phyloP scores from a whole-genome alignment of 495 filamentous ascomycete species.

The Hamigera avellanea region DNA sequence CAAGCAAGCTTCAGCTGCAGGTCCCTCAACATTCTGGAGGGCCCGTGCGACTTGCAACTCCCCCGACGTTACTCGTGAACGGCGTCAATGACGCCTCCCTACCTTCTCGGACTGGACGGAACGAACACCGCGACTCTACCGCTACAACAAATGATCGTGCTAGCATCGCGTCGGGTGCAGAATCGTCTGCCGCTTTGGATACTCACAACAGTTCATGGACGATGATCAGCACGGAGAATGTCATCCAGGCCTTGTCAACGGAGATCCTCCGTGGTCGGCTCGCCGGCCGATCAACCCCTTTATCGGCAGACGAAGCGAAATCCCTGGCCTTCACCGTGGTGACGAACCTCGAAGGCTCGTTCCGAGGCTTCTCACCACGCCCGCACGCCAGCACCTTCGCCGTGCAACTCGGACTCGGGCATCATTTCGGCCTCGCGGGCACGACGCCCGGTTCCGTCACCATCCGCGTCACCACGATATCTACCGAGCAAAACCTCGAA shows the following conservation, averaged over 20 bases:
- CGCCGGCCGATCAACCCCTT: slow-evolving; percentile 14
- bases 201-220: too few species aligned
- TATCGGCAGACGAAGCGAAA: slow-evolving; percentile 21
- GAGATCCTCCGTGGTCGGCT: slow-evolving; percentile 22
- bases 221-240: slow-evolving; percentile 16
- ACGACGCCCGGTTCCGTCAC: slow-evolving; percentile 11
- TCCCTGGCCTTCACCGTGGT: slow-evolving; percentile 22
- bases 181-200: background rate
- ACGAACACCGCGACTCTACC: slow-evolving; percentile 17
- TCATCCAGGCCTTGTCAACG: slow-evolving; percentile 20
- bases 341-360: slow-evolving; percentile 16
- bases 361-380: slow-evolving; percentile 16
- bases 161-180: slow-evolving; percentile 4
- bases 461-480: slow-evolving; percentile 8
- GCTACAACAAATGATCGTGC: slow-evolving; percentile 12
- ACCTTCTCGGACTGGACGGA: slow-evolving; percentile 6
- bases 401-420: slow-evolving; percentile 28
- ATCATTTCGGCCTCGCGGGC: slow-evolving; percentile 22
- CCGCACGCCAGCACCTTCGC: slow-evolving; percentile 15
- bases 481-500: too few species aligned
- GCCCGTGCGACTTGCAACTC: slow-evolving; percentile 67
- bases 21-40: slow-evolving; percentile 67
- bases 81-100: slow-evolving; percentile 37
- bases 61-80: slow-evolving; percentile 58
- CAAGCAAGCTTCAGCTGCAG: slow-evolving; percentile 59